These are phyloP conservation scores for Tulasnella sp. DNA, from an alignment of 768 basidiomycete species.

Conservation along the genomic window DNA sequence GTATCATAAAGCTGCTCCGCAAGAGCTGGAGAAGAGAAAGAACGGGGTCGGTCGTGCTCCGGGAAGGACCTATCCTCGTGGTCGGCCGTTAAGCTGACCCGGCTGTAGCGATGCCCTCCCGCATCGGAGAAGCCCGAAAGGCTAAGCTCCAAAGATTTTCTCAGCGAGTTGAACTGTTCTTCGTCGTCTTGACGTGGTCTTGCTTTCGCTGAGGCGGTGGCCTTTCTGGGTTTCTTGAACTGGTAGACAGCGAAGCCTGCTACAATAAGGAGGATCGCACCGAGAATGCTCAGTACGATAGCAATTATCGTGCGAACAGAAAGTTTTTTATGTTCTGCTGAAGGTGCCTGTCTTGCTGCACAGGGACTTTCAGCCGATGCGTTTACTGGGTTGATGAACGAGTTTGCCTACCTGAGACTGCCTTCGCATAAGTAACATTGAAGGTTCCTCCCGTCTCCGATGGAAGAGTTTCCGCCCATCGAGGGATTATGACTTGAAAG, in stretches of 20 bases:
- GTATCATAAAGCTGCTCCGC: neutral
- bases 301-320: neutral
- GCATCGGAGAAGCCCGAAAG: neutral
- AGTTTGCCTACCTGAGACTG: neutral
- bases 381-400: neutral
- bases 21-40: neutral
- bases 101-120: neutral
- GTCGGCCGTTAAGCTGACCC: neutral
- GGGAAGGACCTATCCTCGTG: neutral
- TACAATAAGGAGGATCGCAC: neutral
- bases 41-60: neutral
- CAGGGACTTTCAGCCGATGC: neutral
- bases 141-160: neutral
- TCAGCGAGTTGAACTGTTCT: neutral
- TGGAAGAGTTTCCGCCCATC: conserved; percentile 16
- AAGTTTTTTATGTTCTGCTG: neutral
- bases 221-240: neutral
- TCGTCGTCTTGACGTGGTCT: neutral
- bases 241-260: neutral
- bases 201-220: neutral
- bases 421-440: conserved; percentile 9
- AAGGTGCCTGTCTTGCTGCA: neutral
- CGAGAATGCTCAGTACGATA: neutral
- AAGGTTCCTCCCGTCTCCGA: neutral
- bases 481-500: conserved; percentile 8